Evolutionary conservation across 2,329 filamentous ascomycete species (phyloP), one percentile per base, ranked within the genome.

Genomic region (Aspergillus oerlinghausenensis): DNA sequence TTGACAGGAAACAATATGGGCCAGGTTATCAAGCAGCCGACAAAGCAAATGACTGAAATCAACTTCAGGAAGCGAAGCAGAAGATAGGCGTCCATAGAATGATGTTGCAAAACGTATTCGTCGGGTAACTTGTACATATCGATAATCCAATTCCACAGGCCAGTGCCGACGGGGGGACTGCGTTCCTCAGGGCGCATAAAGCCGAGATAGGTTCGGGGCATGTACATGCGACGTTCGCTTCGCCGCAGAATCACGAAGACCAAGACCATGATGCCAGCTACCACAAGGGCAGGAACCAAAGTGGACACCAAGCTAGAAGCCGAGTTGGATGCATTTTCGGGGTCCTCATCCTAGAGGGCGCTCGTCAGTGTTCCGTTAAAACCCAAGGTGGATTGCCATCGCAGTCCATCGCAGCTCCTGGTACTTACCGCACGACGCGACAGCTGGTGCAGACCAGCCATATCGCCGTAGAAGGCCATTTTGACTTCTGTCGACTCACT

Each of bases 1-100:
- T 97, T 95, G 72, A 97, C 79, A 0, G 94, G 92, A 85, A 89
- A 91, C 23, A 97, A 79, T 42, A 97, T 80, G 0, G 94, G 93
- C 87, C 90, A 96, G 19, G 90, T 92, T 57, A 97, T 87, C 64
- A 83, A 79, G 67, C 87, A 90, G 56, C 94, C 94, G 9, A 93
- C 87, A 49, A 97, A 83, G 75, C 88, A 92, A 63, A 95, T 88
- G 58, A 88, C 81, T 54, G 88, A 84, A 28, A 88, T 79, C 54
- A 94, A 88, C 68, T 92, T 90, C 61, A 97, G 77, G 68, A 93
- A 96, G 38, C 93, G 90, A 28, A 97, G 80, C 72, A 95, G 91
- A 52, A 97, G 85, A 73, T 93, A 97, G 32, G 89, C 89, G 71
- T 99, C 93, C 60, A 99, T 84, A 0, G 92, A 95, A 71, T 93